These are phyloP conservation scores for Penicillium sp. DNA, from an alignment of 2,329 filamentous ascomycete species.

Conservation along the genomic window DNA sequence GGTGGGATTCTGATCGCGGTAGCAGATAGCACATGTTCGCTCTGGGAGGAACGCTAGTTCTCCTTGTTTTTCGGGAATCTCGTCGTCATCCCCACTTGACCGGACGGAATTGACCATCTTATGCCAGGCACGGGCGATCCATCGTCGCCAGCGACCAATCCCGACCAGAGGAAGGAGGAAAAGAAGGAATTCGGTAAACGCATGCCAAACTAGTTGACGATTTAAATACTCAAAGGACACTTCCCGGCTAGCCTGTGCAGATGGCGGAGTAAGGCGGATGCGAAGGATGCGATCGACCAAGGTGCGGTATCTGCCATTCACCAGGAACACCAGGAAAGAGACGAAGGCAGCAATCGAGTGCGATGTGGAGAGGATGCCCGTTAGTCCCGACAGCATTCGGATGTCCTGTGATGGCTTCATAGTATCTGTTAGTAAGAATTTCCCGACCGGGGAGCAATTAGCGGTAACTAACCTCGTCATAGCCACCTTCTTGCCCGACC, in stretches of 20 bases:
- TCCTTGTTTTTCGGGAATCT: slow-evolving; percentile 49
- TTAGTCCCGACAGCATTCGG: slow-evolving; percentile 56
- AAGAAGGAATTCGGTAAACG: slow-evolving; percentile 97
- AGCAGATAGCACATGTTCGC: slow-evolving; percentile 92
- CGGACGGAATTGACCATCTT: slow-evolving; percentile 61
- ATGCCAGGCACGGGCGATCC: slow-evolving; percentile 78
- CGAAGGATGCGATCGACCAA: slow-evolving; percentile 75
- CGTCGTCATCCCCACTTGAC: slow-evolving; percentile 41
- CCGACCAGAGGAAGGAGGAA: slow-evolving; percentile 95
- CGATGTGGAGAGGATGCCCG: slow-evolving; percentile 58
- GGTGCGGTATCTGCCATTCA: slow-evolving; percentile 84
- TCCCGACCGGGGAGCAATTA: neutral
- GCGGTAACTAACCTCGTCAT: slow-evolving; percentile 45
- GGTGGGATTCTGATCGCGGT: slow-evolving; percentile 75
- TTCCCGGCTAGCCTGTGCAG: slow-evolving; percentile 75
- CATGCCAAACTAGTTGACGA: slow-evolving; percentile 95
- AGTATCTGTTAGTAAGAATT: slow-evolving; percentile 11
- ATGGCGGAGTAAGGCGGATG: slow-evolving; percentile 75
- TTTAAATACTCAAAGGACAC: slow-evolving; percentile 98
- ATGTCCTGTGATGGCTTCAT: slow-evolving; percentile 43
- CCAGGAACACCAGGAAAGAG: slow-evolving; percentile 82
- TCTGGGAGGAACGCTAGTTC: slow-evolving; percentile 82
- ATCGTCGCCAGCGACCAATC: slow-evolving; percentile 82
- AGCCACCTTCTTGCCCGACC: slow-evolving; percentile 65
- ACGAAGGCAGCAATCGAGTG: slow-evolving; percentile 74